Evolutionary conservation across 1,284 basidiomycete genomes (phyloP), one percentile per base, ranked within the genome.

Genomic region (Melampsora abietis-canadensis): DNA sequence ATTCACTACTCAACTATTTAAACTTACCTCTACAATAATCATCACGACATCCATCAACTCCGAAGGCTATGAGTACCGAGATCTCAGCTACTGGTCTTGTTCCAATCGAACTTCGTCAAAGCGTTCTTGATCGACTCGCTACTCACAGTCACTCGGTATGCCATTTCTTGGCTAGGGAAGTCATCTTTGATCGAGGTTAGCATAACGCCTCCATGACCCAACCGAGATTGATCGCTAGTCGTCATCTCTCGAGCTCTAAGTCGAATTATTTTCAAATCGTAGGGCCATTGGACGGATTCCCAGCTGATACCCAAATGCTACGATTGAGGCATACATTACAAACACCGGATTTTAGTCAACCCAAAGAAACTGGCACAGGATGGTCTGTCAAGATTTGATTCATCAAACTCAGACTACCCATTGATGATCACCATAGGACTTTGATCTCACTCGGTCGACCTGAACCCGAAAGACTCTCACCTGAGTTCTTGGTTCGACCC

Each of bases 391-490:
- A 54, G 8, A 21, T 54, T 54, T 27, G 7, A 54, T 14, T 12
- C 15, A 54, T 54, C 19, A 7, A 21, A n/a, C n/a, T 54, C 51
- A 54, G 15, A n/a, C 51, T 27, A 27, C 15, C 21, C 51, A n/a
- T 54, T n/a, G 17, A 21, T 54, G 27, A n/a, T 19, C 27, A 27
- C 24, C 34, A 60, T 24, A 74, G 72, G 64, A 44, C 48, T 4
- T 63, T 74, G n/a, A 66, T 46, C 44, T 66, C 64, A 27, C 57
- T 61, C 2, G 72, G 72, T 44, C 64, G 64, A 40, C 37, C 57
- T 57, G 72, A 74, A 51, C 57, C 72, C n/a, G 72, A 74, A 62
- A 21, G 72, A n/a, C 27, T 74, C 14, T 74, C 72, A n/a, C 72
- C 72, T 24, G 72, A 74, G 4, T 74, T 67, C 44, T 61, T 46